Evolutionary conservation across 2,329 filamentous ascomycete species (phyloP), one percentile per base, ranked within the genome.

Genomic region (Orbilia oligospora): DNA sequence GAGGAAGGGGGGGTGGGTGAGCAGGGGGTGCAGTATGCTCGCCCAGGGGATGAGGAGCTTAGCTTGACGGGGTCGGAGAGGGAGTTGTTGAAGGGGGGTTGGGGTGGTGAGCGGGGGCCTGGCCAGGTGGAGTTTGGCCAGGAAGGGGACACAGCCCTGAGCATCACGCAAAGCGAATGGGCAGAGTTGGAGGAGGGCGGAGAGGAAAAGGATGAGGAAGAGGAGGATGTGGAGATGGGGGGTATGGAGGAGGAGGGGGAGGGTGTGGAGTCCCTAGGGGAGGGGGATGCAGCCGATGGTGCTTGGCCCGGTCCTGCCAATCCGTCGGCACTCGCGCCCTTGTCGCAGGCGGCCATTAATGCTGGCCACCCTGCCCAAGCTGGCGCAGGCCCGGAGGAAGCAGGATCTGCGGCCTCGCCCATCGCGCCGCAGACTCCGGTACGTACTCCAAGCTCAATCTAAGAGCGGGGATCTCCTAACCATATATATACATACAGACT

Each of bases 271-370:
- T 61, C 72, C 12, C 72, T 58, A 20, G 72, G 66, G 53, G 69
- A 76, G 49, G 55, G 36, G 14, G 36, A 22, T 22, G 22, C n/a
- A 12, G 71, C 53, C 44, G 46, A 14, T n/a, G 46, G 36, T 33
- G 48, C 41, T 12, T 48, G 38, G 38, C 9, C 56, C n/a, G 22
- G 27, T 56, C n/a, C 66, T 8, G 51, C 65, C 18, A 71, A 67
- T 20, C 73, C 67, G 1, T 61, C 67, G 3, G 73, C 67, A 10
- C 73, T 77, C 20, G 58, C 58, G 12, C 73, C 73, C 16, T 58
- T 77, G 61, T 77, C 73, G 14, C 66, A 64, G 18, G 73, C 73
- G 9, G 73, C 73, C 27, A 64, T 77, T 68, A 77, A 77, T 71
- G 73, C 73, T 38, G 58, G 67, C n/a, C 66, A 70, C 24, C 49